phyloP scores from a whole-genome alignment of 1,284 basidiomycete species.

The Tremellales sp. region DNA sequence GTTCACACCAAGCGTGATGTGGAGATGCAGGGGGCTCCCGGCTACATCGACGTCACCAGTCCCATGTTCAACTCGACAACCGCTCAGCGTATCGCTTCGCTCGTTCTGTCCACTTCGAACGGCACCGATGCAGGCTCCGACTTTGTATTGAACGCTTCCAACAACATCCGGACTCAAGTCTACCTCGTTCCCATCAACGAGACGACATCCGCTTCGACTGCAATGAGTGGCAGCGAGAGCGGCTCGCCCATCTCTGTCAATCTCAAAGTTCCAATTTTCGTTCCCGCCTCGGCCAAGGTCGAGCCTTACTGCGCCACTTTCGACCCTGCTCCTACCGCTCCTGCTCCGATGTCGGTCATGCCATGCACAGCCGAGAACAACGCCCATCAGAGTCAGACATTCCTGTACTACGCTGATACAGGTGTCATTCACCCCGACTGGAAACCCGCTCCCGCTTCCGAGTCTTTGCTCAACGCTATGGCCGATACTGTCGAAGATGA shows the following conservation, averaged over 20 bases:
- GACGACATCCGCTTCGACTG: constrained; percentile 12
- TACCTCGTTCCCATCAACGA: constrained; percentile 49
- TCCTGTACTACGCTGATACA: constrained; percentile 55
- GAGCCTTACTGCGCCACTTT: constrained; percentile 60
- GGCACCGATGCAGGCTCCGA: constrained; percentile 36
- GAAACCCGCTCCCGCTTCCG: constrained; percentile 25
- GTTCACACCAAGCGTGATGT: constrained; percentile 4
- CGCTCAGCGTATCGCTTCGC: constrained; percentile 52
- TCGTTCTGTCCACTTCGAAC: constrained; percentile 50
- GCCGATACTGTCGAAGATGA: constrained; percentile 19
- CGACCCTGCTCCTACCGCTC: constrained; percentile 53
- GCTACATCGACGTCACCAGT: constrained; percentile 38
- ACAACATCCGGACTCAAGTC: constrained; percentile 55
- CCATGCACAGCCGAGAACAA: constrained; percentile 46
- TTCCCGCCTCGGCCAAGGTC: constrained; percentile 45
- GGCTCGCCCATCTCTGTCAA: constrained; percentile 46
- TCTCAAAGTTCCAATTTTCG: constrained; percentile 54
- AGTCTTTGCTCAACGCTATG: constrained; percentile 15
- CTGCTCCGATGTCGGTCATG: constrained; percentile 55
- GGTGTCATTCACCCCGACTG: constrained; percentile 58
- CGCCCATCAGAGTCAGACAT: constrained; percentile 56
- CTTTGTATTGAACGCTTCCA: constrained; percentile 58
- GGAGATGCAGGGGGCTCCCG: constrained; percentile 28
- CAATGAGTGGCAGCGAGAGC: constrained; percentile 17
- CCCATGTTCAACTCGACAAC: constrained; percentile 34